Conservation (phyloP, 495 filamentous ascomycete species). For the Tuber indicum region DNA sequence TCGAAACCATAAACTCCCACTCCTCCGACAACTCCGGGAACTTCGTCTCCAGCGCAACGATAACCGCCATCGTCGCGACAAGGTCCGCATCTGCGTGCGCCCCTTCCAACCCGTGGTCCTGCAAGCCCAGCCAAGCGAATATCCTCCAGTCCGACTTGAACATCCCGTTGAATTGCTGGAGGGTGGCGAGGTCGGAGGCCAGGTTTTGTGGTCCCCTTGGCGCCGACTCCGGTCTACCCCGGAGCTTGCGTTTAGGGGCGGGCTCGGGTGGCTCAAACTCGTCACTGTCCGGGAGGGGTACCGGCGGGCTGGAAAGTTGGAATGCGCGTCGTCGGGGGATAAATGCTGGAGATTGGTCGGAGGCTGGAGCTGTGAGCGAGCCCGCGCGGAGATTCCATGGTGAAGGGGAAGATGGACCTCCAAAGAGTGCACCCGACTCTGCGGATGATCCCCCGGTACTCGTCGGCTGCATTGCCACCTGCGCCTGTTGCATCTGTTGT, state of each 20-base stretch:
- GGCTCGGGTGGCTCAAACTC: no score
- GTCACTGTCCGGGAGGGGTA: no score
- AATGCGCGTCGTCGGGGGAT: no score
- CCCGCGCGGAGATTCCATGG: no score
- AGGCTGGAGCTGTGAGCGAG: background rate
- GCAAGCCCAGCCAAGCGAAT: background rate
- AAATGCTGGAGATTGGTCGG: background rate
- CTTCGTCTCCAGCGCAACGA: background rate
- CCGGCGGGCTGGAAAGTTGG: no score
- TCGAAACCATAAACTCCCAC: background rate
- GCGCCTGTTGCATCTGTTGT: background rate
- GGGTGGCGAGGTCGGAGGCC: background rate
- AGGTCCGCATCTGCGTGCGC: background rate
- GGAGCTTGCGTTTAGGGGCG: no score
- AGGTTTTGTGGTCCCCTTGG: background rate
- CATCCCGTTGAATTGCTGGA: background rate
- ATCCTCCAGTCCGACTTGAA: background rate
- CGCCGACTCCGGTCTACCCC: background rate
- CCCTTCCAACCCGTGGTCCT: background rate
- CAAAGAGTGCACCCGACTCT: no score
- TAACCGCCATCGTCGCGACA: background rate
- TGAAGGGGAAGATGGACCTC: no score
- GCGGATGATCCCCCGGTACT: no score
- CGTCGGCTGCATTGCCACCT: background rate
- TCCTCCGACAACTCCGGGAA: background rate